Evolutionary conservation across 1,284 basidiomycete species (phyloP).

Genomic region (Apiotrichum domesticum): DNA sequence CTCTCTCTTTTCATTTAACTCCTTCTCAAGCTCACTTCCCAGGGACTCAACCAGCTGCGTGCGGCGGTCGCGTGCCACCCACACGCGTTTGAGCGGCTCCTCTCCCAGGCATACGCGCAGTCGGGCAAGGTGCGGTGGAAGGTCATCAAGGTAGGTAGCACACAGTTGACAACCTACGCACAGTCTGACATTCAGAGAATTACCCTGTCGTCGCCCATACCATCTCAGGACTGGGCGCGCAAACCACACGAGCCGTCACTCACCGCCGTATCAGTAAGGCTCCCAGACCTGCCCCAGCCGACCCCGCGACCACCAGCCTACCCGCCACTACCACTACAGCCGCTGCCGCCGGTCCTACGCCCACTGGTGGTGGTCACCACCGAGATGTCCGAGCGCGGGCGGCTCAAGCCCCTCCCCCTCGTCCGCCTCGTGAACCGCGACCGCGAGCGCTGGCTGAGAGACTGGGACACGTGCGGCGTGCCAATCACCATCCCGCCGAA

Average conservation of each 20-base stretch:
- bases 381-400: not conserved
- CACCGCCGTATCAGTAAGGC: no score
- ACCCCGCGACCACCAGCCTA: not conserved
- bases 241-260: not conserved
- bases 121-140: not conserved
- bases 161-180: no score
- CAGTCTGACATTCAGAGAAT: constrained; percentile 12
- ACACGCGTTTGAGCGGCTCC: constrained; percentile 30
- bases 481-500: constrained; percentile 21
- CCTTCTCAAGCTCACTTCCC: not conserved
- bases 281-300: not conserved
- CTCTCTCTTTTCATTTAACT: no score
- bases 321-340: constrained; percentile 8
- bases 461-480: constrained; percentile 15
- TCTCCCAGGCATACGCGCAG: not conserved
- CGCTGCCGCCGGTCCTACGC: constrained; percentile 3
- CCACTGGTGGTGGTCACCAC: not conserved
- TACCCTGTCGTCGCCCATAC: constrained; percentile 1
- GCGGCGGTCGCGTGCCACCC: constrained; percentile 37
- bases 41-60: constrained; percentile 26
- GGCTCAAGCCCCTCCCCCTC: not conserved
- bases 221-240: not conserved
- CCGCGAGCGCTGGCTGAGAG: not conserved
- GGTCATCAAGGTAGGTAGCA: constrained; percentile 22
- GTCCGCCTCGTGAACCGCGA: constrained; percentile 10